Evolutionary conservation across 225 moss, liverwort and hornwort species (phyloP), one percentile per base, ranked within the genome.

Genomic region (Rhytidiadelphus loreus): DNA sequence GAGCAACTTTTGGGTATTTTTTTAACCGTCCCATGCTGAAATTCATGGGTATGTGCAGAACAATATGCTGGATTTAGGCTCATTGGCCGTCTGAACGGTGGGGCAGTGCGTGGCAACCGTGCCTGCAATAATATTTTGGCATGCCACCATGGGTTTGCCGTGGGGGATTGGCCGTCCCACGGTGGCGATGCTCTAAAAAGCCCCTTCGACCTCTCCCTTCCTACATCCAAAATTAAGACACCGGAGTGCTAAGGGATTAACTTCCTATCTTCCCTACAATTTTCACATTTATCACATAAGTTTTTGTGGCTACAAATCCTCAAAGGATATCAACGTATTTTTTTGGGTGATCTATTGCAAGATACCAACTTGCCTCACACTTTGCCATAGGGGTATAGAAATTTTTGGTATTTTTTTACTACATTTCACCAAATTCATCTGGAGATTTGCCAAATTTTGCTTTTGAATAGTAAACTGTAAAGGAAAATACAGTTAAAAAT

Each of bases 201-300:
- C 4, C 13, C 13, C 20, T 48, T 48, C 0, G 19, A 48, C 12
- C 1, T 74, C 2, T 50, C 5, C 1, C 3, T 75, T 20, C 2
- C 0, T 48, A 21, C 4, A 1, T 48, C 7, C 2, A 74, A 18
- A 50, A 21, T 76, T 76, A 3, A 5, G 5, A 52, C 0, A 2
- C 21, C 0, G 1, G 0, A 50, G 5, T 2, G 0, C 8, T 32
- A 7, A 32, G 20, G 7, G 8, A 0, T 50, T 19, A 7, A 48
- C 4, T 30, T 52, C 5, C 13, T 8, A 33, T 21, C 8, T 0
- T 33, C 0, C 1, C 13, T 3, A 33, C 12, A 33, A 21, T 52
- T 33, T 75, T 13, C 8, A 33, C 13, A 52, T 52, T 33, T 75
- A 21, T 33, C 4, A 12, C 7, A 33, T 33, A 0, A 72, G 0